Base-by-base conservation (phyloP, 495 filamentous ascomycete genomes). In the Podospora pseudocomata region DNA sequence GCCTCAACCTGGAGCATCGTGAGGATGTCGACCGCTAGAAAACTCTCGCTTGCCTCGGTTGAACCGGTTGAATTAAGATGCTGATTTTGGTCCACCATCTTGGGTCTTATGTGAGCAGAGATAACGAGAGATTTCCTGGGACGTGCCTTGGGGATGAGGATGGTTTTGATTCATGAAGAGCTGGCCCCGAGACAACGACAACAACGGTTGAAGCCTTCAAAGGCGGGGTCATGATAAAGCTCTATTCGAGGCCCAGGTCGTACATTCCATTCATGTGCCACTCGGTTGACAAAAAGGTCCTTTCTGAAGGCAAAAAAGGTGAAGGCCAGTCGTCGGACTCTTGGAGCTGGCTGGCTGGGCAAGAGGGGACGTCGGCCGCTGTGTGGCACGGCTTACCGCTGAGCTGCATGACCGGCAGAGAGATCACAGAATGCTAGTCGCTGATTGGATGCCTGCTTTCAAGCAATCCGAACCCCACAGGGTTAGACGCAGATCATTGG, bases 311-410 rank as follows among this genome's bases (percentile, higher is more conserved):
- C 27, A 18, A 63, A 18, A 63, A n/a, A 39, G 18, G 61, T 61
- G 61, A 63, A 44, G 61, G 6, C 27, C 49, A n/a, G 9, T 49
- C 39, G 19, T 65, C 49, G 64, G 39, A 27, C 34, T 61, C 20
- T 9, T 20, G 11, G 4, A 19, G 63, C 59, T 23, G 23, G 23
- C 23, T 23, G 23, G 23, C 23, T 64, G 60, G 49, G 60, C 58
- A 63, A 53, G 56, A 39, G 16, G 32, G 63, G 60, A 65, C 4
- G 67, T 57, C 64, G 60, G 65, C 65, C 65, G 65, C 67, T 68
- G 70, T 70, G 73, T 72, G 74, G 72, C 71, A 70, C 67, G 60
- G 76, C 71, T 77, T 78, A 68, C 76, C 77, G 77, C 77, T 74
- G 71, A 71, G 66, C 69, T 77, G 76, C 77, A 76, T 72, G 72